Base-by-base conservation (phyloP, 2,329 filamentous ascomycete species). In the Epichloe glyceriae region DNA sequence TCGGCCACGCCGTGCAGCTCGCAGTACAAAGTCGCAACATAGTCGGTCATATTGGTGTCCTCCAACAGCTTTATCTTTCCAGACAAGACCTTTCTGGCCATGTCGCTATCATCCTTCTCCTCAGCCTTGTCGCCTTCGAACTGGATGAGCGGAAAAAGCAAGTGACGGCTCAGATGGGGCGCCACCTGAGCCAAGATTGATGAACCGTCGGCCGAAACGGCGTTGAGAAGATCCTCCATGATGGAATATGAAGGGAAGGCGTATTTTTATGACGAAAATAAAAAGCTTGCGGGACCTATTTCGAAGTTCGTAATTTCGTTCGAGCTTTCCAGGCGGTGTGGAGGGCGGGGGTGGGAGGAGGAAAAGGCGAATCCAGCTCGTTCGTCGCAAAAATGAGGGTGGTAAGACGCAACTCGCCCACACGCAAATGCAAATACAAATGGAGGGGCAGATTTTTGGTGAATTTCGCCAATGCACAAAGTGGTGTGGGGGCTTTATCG, bases 31-130 rank as follows among this genome's bases (percentile, higher is more conserved):
- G 85, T 86, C 64, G 90, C 90, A 50, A 97, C 88, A 68, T 95
- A 98, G 71, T 98, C 93, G 63, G 86, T 93, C 93, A 98, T 98
- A 77, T 97, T 96, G 64, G 93, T 97, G 69, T 89, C 84, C 74
- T 95, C 91, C 60, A 98, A 82, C 53, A 98, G 82, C 72, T 91
- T 85, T 69, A 91, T 95, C 71, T 95, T 95, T 61, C 89, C 83
- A 66, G 86, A 81, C 56, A 85, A 84, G 61, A 95, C 83, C 67
- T 90, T 83, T 62, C 75, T 75, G 51, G 79, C 71, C 69, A 77
- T 71, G 39, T 66, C 70, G 55, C 73, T 72, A 54, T 79, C 74
- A 62, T 77, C 79, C 60, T 82, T 79, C 63, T 89, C 86, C 67
- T 89, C 83, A 58, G 95, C 85, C 68, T 88, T 83, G 65, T 85